Evolutionary conservation across 1,284 basidiomycete species (phyloP), one percentile per base, ranked within the genome.

Genomic region (Trametes versicolor): DNA sequence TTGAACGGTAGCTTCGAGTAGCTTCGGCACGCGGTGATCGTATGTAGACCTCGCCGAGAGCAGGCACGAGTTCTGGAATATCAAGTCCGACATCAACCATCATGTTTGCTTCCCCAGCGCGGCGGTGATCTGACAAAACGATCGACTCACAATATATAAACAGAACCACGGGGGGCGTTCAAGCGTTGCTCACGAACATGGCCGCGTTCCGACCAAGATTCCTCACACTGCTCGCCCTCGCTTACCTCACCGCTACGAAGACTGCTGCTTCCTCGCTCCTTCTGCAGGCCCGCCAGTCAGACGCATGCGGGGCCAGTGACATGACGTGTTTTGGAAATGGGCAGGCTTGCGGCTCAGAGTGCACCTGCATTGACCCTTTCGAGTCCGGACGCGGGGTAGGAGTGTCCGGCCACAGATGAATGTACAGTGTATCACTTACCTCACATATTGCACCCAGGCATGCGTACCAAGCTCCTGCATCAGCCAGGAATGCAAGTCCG

Each of bases 381-480:
- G 43, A 45, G 0, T 25, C 21, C 29, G 58, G 58, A 17, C 7
- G 5, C 15, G 51, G 51, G 29, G 58, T 60, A 19, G 25, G 58
- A 17, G 2, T n/a, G n/a, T n/a, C n/a, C n/a, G n/a, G n/a, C n/a
- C n/a, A n/a, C n/a, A n/a, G n/a, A n/a, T n/a, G n/a, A n/a, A n/a
- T n/a, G n/a, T n/a, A n/a, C n/a, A n/a, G n/a, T n/a, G n/a, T n/a
- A n/a, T n/a, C n/a, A n/a, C n/a, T n/a, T n/a, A n/a, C 8, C 25
- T 4, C 25, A 17, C 37, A 32, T 5, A 15, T 13, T 29, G 0
- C 8, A 25, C 5, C 9, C 19, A 62, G 61, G 49, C 32, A 57
- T 62, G 61, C 48, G 61, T 62, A 2, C 61, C 61, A 19, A 15
- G 21, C n/a, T 36, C 48, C 3, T 62, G 61, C 54, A 23, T 62